A percentile compares a stretch with the other conserved stretches of the same genome.
These are phyloP conservation scores for Mucor mucedo DNA, from an alignment of 371 early-diverging fungal genomes.

Conservation along the genomic window DNA sequence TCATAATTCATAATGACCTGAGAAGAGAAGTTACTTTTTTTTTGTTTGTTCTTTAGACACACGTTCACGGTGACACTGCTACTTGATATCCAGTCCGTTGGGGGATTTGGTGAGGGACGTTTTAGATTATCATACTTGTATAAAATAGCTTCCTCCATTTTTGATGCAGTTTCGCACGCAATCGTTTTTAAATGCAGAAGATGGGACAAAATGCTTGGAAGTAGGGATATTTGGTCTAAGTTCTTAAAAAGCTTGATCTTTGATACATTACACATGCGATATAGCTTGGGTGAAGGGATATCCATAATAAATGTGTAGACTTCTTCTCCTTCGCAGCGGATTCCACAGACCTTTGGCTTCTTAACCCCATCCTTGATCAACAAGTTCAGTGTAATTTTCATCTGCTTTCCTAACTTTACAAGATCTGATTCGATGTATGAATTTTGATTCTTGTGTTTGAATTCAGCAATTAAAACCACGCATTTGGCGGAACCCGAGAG, in stretches of 20 bases:
- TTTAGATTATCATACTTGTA: constrained; percentile 19
- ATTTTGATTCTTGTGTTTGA: constrained; percentile 15
- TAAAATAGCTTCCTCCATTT: constrained; percentile 15
- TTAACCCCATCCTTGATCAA: constrained; percentile 14
- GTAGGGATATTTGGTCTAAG: constrained; percentile 24
- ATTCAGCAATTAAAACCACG: constrained; percentile 19
- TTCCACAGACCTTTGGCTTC: constrained; percentile 18
- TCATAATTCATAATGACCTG: too few relatives aligned
- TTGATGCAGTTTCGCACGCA: constrained; percentile 21
- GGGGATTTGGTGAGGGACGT: constrained; percentile 19
- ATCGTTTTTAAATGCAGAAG: constrained; percentile 21
- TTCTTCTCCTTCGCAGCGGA: constrained; percentile 26
- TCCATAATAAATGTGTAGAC: constrained; percentile 20
- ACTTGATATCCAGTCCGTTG: constrained; percentile 13
- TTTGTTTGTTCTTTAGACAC: constrained; percentile 17
- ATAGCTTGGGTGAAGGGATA: constrained; percentile 24
- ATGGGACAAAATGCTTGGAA: constrained; percentile 21
- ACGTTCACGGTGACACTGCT: constrained; percentile 12
- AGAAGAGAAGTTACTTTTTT: too few relatives aligned
- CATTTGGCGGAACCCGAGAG: constrained; percentile 10
- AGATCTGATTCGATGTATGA: constrained; percentile 24
- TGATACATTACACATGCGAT: constrained; percentile 17
- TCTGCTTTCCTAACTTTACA: constrained; percentile 21
- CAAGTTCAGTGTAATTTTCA: constrained; percentile 18
- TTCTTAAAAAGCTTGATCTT: constrained; percentile 18